Conservation (phyloP, 2,329 filamentous ascomycete genomes). For the Phaeosphaeriaceae sp. region DNA sequence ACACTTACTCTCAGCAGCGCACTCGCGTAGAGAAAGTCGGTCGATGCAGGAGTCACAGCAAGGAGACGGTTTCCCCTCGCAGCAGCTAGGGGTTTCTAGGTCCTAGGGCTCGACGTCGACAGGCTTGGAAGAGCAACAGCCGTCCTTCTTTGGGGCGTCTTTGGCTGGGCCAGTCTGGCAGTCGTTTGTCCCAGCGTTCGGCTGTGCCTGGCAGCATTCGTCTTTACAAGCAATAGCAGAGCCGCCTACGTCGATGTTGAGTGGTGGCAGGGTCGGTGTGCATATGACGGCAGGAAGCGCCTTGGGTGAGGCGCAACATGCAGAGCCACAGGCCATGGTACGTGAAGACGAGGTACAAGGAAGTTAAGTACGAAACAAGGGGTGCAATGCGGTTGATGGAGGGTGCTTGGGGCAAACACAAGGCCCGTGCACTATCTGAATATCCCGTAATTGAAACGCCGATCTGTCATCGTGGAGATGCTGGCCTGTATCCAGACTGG, state of each 20-base stretch:
- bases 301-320: slow-evolving; percentile 5
- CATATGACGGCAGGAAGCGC: background rate
- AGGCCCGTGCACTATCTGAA: too few relatives aligned
- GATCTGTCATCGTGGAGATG: too few relatives aligned
- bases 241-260: background rate
- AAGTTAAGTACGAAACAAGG: background rate
- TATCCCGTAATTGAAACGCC: too few relatives aligned
- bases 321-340: slow-evolving; percentile 6
- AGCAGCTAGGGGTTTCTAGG: slow-evolving; percentile 6
- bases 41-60: slow-evolving; percentile 11
- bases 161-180: background rate
- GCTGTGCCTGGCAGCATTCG: background rate
- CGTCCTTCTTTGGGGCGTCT: background rate
- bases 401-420: too few relatives aligned
- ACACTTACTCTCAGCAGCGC: slow-evolving; percentile 1
- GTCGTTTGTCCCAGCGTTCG: background rate
- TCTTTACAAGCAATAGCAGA: slow-evolving; percentile 1
- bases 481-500: too few relatives aligned
- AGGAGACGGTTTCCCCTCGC: slow-evolving; percentile 7
- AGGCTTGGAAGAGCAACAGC: slow-evolving; percentile 4
- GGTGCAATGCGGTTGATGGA: too few relatives aligned
- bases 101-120: background rate
- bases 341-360: background rate
- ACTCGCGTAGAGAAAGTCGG: slow-evolving; percentile 7
- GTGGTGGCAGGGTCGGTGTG: background rate